Conservation (phyloP, 495 filamentous ascomycete species). For the Talaromyces liani region DNA sequence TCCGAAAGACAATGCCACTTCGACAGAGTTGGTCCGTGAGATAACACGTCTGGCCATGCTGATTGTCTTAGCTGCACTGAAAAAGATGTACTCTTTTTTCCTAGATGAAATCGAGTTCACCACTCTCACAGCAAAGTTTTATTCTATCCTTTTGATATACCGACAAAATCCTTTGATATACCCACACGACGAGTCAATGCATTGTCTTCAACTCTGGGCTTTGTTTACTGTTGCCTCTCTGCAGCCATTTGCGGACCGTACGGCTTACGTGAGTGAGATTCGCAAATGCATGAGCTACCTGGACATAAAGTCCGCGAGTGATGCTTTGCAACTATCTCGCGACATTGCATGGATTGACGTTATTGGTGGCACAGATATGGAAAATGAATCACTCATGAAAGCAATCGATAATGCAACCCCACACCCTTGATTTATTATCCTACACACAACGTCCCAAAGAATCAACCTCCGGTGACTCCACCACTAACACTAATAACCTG, state of each 20-base stretch:
- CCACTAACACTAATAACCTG: constrained; percentile 41
- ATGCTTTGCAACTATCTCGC: neutral
- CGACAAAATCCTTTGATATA: neutral
- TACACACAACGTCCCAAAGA: no score
- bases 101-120: neutral
- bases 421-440: neutral
- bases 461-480: constrained; percentile 20
- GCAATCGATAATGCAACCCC: neutral
- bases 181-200: no score
- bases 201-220: neutral
- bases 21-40: neutral
- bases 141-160: neutral
- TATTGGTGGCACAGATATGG: neutral
- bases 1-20: neutral
- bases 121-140: neutral
- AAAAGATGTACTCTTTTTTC: neutral
- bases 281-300: neutral
- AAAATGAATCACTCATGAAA: neutral
- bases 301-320: neutral
- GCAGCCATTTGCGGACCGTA: neutral
- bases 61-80: neutral
- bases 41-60: neutral
- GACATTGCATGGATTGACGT: neutral
- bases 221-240: neutral
- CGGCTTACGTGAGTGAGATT: neutral